A percentile compares a stretch with the other conserved stretches of the same genome.
Conservation (phyloP, 2,329 filamentous ascomycete species). For the Colletotrichum graminicola region DNA sequence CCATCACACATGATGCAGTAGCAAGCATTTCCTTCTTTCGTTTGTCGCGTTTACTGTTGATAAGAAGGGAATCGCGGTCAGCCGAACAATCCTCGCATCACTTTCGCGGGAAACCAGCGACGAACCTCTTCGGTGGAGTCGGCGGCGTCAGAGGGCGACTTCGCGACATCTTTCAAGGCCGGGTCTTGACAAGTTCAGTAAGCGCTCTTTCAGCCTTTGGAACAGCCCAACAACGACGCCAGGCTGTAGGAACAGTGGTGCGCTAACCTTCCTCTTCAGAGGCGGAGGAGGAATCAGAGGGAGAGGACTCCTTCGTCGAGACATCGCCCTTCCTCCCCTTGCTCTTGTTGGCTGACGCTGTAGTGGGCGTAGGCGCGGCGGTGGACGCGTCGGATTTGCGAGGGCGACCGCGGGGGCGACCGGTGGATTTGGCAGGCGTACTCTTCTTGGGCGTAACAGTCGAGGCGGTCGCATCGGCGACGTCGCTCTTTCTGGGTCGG, state of each 20-base stretch:
- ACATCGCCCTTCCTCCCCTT: slow-evolving; percentile 39
- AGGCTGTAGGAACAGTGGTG: background rate
- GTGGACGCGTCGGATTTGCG: slow-evolving; percentile 47
- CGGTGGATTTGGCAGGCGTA: slow-evolving; percentile 27
- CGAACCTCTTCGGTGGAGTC: slow-evolving; percentile 37
- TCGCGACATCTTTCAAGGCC: slow-evolving; percentile 14
- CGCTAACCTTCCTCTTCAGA: slow-evolving; percentile 39
- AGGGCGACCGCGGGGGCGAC: slow-evolving; percentile 51
- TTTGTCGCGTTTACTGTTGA: slow-evolving; percentile 27
- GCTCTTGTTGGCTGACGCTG: slow-evolving; percentile 41
- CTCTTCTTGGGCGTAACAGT: slow-evolving; percentile 33
- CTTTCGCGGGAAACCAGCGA: slow-evolving; percentile 29
- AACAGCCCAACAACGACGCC: background rate
- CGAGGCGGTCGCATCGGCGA: slow-evolving; percentile 19
- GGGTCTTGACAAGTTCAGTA: slow-evolving; percentile 23
- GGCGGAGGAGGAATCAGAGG: slow-evolving; percentile 11
- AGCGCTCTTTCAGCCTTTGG: background rate
- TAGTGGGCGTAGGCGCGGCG: slow-evolving; percentile 47
- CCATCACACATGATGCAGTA: slow-evolving; percentile 16
- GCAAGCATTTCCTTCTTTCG: slow-evolving; percentile 10
- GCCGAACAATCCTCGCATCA: slow-evolving; percentile 33
- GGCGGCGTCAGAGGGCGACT: slow-evolving; percentile 28
- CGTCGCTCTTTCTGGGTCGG: slow-evolving; percentile 49
- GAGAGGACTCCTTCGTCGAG: slow-evolving; percentile 24
- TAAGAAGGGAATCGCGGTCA: slow-evolving; percentile 25